These are phyloP conservation scores for Musa balbisiana DNA, from an alignment of 202 grass and related monocot genomes.

Conservation along the genomic window DNA sequence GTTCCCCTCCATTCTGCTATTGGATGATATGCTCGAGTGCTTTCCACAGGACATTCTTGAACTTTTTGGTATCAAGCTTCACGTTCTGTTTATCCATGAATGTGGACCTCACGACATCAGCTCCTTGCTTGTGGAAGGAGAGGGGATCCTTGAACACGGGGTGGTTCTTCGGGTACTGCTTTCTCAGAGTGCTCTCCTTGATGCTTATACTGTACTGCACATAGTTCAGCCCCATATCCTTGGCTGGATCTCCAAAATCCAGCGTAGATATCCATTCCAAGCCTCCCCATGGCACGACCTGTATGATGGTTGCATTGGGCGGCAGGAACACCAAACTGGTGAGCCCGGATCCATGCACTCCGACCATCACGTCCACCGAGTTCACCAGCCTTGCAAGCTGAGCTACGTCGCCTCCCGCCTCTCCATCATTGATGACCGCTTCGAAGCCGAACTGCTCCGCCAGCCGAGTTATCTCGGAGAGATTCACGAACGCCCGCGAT, in stretches of 20 bases:
- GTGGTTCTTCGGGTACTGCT: constrained; percentile 66
- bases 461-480: constrained; percentile 57
- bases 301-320: constrained; percentile 64
- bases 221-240: constrained; percentile 61
- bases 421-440: constrained; percentile 63
- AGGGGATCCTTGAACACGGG: constrained; percentile 72
- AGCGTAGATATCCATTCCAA: constrained; percentile 67
- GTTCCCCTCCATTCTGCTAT: neutral
- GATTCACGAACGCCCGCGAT: constrained; percentile 67
- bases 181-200: constrained; percentile 70
- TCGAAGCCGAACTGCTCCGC: constrained; percentile 74
- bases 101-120: constrained; percentile 53
- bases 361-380: constrained; percentile 82
- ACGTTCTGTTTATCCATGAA: constrained; percentile 96
- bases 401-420: constrained; percentile 59
- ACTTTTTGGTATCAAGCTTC: constrained; percentile 65
- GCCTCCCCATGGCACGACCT: constrained; percentile 81
- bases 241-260: constrained; percentile 59
- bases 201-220: constrained; percentile 73
- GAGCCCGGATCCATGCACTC: constrained; percentile 77
- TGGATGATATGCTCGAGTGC: constrained; percentile 72
- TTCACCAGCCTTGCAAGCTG: constrained; percentile 70
- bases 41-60: constrained; percentile 60
- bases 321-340: constrained; percentile 84
- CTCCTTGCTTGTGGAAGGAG: constrained; percentile 49